phyloP scores from a whole-genome alignment of 306 rosid species.

The Dryas alaskensis region DNA sequence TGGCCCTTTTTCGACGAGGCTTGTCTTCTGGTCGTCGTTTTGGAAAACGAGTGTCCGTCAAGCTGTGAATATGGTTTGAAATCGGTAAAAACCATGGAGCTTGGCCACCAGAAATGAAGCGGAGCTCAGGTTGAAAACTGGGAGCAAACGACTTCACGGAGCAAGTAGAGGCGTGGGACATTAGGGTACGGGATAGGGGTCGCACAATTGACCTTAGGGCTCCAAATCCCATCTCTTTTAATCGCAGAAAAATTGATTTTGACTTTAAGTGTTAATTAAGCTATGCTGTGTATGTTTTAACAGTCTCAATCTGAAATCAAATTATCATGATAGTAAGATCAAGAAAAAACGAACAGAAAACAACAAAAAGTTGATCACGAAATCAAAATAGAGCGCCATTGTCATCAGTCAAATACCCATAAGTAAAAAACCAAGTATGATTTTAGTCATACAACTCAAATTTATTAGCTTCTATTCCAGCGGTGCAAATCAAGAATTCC shows the following conservation, averaged over 20 bases:
- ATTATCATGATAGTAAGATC: no score
- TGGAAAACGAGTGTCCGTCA: constrained; percentile 79
- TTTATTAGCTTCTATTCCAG: no score
- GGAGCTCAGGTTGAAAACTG: constrained; percentile 25
- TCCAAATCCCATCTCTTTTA: constrained; percentile 53
- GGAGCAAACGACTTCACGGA: constrained; percentile 21
- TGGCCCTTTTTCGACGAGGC: constrained; percentile 73
- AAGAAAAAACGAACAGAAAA: no score
- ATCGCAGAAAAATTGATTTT: not conserved
- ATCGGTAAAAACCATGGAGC: constrained; percentile 47
- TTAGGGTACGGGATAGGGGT: constrained; percentile 46
- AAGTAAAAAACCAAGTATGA: no score
- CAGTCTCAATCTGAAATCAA: no score
- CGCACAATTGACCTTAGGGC: constrained; percentile 49
- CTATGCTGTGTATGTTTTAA: no score
- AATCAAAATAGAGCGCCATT: no score
- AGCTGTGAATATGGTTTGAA: constrained; percentile 57
- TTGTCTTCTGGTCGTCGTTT: constrained; percentile 68
- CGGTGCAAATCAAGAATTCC: no score
- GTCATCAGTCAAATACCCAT: no score
- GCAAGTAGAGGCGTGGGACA: constrained; percentile 19
- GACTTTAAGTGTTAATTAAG: no score
- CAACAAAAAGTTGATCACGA: no score
- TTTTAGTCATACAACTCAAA: no score
- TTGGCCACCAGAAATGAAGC: constrained; percentile 20